Conservation (phyloP, 176 grass and related monocot species). For the Phoenix roebelenii region DNA sequence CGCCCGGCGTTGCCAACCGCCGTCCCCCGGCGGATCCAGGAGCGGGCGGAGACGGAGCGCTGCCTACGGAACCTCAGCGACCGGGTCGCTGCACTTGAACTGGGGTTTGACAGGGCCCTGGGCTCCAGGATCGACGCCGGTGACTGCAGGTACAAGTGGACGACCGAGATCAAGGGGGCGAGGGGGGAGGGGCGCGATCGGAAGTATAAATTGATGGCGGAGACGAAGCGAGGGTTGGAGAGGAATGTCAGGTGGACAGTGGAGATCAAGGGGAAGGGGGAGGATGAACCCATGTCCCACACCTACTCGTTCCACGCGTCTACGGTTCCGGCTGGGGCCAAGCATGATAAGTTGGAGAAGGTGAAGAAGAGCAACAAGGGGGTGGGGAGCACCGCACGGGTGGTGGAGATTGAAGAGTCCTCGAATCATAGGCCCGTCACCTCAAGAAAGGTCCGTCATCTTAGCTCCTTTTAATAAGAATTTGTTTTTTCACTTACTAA, state of each 20-base stretch:
- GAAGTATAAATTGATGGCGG: slow-evolving; percentile 61
- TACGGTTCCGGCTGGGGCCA: slow-evolving; percentile 9
- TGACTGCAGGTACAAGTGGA: slow-evolving; percentile 49
- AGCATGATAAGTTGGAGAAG: slow-evolving; percentile 6
- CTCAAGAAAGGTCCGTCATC: slow-evolving; percentile 43
- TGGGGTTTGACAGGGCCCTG: slow-evolving; percentile 25
- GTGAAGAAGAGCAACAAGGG: background rate
- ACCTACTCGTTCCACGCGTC: slow-evolving; percentile 45
- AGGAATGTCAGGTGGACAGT: slow-evolving; percentile 39
- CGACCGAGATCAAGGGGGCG: slow-evolving; percentile 33
- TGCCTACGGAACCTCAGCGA: slow-evolving; percentile 50
- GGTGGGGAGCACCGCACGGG: background rate
- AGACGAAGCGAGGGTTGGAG: slow-evolving; percentile 41
- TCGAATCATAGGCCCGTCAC: slow-evolving; percentile 19
- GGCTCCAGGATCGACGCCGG: slow-evolving; percentile 13
- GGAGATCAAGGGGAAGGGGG: slow-evolving; percentile 52
- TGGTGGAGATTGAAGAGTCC: slow-evolving; percentile 15
- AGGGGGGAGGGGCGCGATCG: background rate
- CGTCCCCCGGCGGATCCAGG: background rate
- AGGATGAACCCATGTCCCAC: slow-evolving; percentile 38
- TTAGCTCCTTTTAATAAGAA: no score
- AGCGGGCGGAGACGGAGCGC: slow-evolving; percentile 9
- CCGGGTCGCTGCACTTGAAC: slow-evolving; percentile 57
- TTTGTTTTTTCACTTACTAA: no score
- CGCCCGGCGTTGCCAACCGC: no score